These are phyloP conservation scores for Ampelocalamus luodianensis DNA, from an alignment of 176 grass and related monocot genomes.

Conservation along the genomic window DNA sequence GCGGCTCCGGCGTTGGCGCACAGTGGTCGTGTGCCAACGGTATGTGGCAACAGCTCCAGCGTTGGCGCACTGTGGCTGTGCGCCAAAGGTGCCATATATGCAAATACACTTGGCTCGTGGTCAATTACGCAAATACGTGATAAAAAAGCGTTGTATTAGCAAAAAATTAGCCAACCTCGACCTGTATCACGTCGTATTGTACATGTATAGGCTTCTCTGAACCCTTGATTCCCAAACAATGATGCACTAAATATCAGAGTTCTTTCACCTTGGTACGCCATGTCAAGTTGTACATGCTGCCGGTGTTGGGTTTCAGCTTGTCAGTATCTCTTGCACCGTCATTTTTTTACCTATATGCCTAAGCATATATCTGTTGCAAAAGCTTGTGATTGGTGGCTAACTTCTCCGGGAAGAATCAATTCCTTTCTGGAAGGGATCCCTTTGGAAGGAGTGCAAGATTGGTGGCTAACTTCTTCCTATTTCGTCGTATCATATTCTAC, in stretches of 20 bases:
- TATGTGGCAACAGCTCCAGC: too few relatives aligned
- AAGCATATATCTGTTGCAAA: slow-evolving; percentile 43
- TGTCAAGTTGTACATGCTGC: background rate
- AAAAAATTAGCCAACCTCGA: too few relatives aligned
- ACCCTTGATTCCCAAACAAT: background rate
- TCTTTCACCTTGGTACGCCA: background rate
- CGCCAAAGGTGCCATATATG: too few relatives aligned
- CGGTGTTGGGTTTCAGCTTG: background rate
- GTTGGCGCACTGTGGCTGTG: too few relatives aligned
- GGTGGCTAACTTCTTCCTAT: background rate
- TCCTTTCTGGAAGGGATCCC: slow-evolving; percentile 16
- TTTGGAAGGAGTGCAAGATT: slow-evolving; percentile 11
- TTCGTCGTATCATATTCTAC: slow-evolving; percentile 33
- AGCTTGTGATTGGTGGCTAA: background rate
- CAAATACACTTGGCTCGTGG: too few relatives aligned
- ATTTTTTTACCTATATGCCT: background rate
- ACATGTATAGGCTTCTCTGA: background rate
- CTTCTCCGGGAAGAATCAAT: slow-evolving; percentile 14
- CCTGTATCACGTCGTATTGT: too few relatives aligned
- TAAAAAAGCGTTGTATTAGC: too few relatives aligned
- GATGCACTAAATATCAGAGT: too few relatives aligned
- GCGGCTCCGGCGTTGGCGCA: too few relatives aligned
- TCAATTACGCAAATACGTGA: too few relatives aligned
- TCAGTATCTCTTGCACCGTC: background rate
- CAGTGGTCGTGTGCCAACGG: too few relatives aligned